Conservation (phyloP, 805 yeast genomes). For the Lipomyces sp. region DNA sequence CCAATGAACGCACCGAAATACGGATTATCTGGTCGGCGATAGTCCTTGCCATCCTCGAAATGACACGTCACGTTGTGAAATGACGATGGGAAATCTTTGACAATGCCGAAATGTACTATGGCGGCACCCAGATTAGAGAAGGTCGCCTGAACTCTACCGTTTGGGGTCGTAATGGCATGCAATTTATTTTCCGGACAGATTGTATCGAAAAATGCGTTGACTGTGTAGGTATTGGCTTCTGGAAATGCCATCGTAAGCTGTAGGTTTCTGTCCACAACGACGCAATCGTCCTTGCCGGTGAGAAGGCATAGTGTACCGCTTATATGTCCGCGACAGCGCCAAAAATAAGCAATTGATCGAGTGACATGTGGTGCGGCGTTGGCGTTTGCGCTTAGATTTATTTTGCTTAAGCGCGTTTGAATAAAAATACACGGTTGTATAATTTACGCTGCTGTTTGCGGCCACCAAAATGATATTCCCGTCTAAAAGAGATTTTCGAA, state of each 20-base stretch:
- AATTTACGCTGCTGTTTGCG: too few species aligned
- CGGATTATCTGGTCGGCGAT: conserved; percentile 42
- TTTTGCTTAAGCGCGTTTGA: too few species aligned
- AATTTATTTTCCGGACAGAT: conserved; percentile 13
- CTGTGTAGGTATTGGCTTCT: neutral
- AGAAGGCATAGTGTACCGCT: too few species aligned
- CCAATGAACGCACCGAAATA: conserved; percentile 66
- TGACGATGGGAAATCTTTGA: neutral
- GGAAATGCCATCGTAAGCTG: too few species aligned
- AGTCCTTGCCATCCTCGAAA: conserved; percentile 24
- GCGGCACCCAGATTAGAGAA: conserved; percentile 24
- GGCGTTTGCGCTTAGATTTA: too few species aligned
- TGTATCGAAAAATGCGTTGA: conserved; percentile 24
- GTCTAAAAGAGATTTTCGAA: too few species aligned
- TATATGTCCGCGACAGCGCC: too few species aligned
- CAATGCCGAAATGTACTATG: conserved; percentile 13
- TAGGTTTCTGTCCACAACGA: neutral
- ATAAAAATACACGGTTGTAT: too few species aligned
- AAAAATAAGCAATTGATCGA: too few species aligned
- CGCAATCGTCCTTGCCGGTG: neutral
- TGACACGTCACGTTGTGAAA: conserved; percentile 17
- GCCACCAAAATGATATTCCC: too few species aligned
- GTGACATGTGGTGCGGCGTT: too few species aligned
- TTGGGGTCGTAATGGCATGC: conserved; percentile 17
- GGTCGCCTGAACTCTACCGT: conserved; percentile 16